Conservation (phyloP, 1,284 basidiomycete genomes). For the Agroathelia rolfsii region DNA sequence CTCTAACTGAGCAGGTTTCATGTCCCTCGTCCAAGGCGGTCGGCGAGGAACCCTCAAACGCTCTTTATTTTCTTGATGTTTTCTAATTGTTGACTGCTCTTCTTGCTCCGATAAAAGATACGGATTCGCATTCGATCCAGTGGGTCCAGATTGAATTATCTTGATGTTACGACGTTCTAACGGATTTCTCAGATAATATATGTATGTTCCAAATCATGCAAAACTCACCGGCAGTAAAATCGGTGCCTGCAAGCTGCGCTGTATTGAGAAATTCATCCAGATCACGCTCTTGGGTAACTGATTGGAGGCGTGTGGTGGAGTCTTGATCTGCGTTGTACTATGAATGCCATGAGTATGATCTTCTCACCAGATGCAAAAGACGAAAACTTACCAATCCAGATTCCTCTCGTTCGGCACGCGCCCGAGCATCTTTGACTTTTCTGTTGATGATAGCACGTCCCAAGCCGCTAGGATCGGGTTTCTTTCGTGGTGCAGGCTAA, state of each 20-base stretch:
- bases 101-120: conserved; percentile 78
- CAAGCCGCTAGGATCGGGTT: conserved; percentile 72
- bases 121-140: conserved; percentile 73
- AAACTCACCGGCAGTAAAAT: conserved; percentile 88
- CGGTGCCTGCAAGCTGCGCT: conserved; percentile 87
- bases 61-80: conserved; percentile 65
- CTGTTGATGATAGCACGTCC: conserved; percentile 89
- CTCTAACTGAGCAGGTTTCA: conserved; percentile 73
- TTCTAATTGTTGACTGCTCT: conserved; percentile 64
- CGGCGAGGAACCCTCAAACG: conserved; percentile 77
- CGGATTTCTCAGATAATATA: conserved; percentile 10
- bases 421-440: conserved; percentile 73
- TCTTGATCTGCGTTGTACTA: conserved; percentile 79
- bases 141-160: conserved; percentile 75
- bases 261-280: conserved; percentile 95
- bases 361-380: conserved; percentile 1
- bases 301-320: conserved; percentile 64
- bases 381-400: conserved; percentile 59
- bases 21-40: conserved; percentile 77
- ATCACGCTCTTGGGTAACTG: conserved; percentile 93
- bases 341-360: not conserved
- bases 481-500: no score
- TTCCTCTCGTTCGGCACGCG: conserved; percentile 56
- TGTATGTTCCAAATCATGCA: not conserved
- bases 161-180: conserved; percentile 87